These are phyloP conservation scores for Triticum aestivum DNA, from an alignment of 176 grass and related monocot genomes.

Conservation along the genomic window DNA sequence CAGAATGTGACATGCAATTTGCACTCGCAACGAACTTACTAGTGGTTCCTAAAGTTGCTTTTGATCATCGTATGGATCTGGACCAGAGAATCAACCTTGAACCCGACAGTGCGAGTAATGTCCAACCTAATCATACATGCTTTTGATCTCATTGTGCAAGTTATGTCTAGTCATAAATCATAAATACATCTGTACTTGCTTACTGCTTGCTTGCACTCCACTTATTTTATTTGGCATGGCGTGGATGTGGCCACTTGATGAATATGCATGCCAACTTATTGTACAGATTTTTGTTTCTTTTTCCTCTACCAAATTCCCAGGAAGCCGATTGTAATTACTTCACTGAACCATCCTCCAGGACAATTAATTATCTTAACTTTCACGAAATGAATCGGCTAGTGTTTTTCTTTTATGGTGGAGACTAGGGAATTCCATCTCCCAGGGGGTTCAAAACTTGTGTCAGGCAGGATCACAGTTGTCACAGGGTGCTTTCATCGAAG, in stretches of 20 bases:
- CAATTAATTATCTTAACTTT: background rate
- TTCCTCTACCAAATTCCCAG: background rate
- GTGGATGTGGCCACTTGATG: background rate
- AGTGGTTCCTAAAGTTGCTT: conserved; percentile 24
- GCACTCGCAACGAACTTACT: background rate
- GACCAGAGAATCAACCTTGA: conserved; percentile 7
- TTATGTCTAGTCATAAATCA: background rate
- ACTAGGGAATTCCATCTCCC: background rate
- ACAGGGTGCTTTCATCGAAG: background rate
- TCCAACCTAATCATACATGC: background rate
- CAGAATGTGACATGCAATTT: conserved; percentile 16
- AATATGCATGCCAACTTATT: background rate
- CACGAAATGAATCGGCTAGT: background rate
- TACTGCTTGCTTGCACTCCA: background rate
- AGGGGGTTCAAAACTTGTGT: background rate
- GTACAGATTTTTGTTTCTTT: background rate
- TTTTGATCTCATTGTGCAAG: background rate
- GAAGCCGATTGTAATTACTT: background rate
- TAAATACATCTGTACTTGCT: background rate
- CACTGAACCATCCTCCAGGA: background rate
- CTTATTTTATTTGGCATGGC: background rate
- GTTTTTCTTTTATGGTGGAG: background rate
- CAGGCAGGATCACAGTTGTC: background rate
- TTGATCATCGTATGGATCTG: conserved; percentile 17
- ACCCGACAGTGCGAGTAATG: background rate